A percentile compares a stretch with the other conserved stretches of the same genome.
phyloP scores from a whole-genome alignment of 1,284 basidiomycete genomes.

The Phlebopus sp. region DNA sequence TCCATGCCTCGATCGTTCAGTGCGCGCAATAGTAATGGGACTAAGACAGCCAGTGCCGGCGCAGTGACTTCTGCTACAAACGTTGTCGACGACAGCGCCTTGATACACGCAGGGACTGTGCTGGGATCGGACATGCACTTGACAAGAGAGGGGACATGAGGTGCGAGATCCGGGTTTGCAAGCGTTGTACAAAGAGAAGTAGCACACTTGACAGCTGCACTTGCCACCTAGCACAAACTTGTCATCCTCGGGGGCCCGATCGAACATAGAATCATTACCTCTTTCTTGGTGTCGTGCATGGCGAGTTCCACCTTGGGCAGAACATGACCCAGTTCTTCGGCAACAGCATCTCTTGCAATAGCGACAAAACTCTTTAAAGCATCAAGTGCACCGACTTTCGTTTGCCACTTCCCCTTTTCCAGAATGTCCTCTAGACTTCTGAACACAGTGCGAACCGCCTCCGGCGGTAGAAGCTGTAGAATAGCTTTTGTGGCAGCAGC shows the following conservation, averaged over 20 bases:
- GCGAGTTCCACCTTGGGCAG: conserved; percentile 87
- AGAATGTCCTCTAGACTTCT: conserved; percentile 70
- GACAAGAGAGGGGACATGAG: conserved; percentile 89
- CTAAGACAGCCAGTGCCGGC: conserved; percentile 93
- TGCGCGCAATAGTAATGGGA: conserved; percentile 89
- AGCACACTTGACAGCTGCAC: conserved; percentile 90
- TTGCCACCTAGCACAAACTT: conserved; percentile 65
- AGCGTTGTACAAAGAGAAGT: conserved; percentile 89
- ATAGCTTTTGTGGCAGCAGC: conserved; percentile 82
- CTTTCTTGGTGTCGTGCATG: conserved; percentile 97
- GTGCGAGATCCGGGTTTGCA: conserved; percentile 90
- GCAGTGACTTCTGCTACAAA: conserved; percentile 98
- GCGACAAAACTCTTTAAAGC: conserved; percentile 74
- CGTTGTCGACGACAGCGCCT: conserved; percentile 90
- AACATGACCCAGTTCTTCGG: conserved; percentile 78
- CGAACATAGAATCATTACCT: conserved; percentile 50
- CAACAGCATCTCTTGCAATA: conserved; percentile 78
- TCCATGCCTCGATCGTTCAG: conserved; percentile 97
- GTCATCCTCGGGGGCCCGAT: conserved; percentile 4
- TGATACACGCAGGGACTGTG: conserved; percentile 90
- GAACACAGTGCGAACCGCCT: conserved; percentile 78
- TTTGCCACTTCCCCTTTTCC: conserved; percentile 90
- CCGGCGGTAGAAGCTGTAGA: conserved; percentile 82
- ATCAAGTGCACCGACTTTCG: conserved; percentile 93
- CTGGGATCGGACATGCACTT: conserved; percentile 94